These are phyloP conservation scores for Aspergillus sergii DNA, from an alignment of 2,329 filamentous ascomycete species.

Conservation along the genomic window DNA sequence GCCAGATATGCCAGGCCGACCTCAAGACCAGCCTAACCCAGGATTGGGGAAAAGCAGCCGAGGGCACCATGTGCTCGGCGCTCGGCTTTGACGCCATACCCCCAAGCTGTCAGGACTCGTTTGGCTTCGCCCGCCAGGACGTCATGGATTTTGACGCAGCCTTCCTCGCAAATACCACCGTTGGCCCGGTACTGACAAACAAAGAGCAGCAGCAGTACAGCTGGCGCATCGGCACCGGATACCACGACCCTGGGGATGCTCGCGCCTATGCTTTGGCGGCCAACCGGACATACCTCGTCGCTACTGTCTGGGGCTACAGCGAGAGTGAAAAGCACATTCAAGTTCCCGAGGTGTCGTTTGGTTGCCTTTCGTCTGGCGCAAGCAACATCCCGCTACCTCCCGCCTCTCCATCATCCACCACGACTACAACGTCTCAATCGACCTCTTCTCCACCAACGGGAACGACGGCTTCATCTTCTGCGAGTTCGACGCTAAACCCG, in stretches of 20 bases:
- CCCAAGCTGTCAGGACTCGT: not conserved
- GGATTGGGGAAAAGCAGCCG: not conserved
- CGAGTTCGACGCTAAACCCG: not conserved
- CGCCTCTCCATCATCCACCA: not conserved
- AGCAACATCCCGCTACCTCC: not conserved
- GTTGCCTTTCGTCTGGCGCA: not conserved
- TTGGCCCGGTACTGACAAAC: not conserved
- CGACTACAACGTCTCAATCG: not conserved
- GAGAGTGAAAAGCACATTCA: not conserved
- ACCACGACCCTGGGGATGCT: not conserved
- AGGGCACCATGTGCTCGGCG: not conserved
- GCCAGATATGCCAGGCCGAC: not conserved
- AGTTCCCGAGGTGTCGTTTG: not conserved
- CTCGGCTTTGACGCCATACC: not conserved
- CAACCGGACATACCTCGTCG: not conserved
- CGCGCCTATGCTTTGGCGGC: not conserved
- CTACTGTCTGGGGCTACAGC: not conserved
- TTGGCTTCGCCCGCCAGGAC: not conserved
- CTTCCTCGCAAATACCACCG: not conserved
- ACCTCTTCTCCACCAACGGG: not conserved
- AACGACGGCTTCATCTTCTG: not conserved
- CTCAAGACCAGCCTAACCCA: not conserved
- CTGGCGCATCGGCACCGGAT: not conserved
- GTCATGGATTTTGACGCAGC: not conserved
- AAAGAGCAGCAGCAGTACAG: not conserved